Evolutionary conservation across 192 early-diverging fungal species (phyloP), one percentile per base, ranked within the genome.

Genomic region (Coemansia sp.): DNA sequence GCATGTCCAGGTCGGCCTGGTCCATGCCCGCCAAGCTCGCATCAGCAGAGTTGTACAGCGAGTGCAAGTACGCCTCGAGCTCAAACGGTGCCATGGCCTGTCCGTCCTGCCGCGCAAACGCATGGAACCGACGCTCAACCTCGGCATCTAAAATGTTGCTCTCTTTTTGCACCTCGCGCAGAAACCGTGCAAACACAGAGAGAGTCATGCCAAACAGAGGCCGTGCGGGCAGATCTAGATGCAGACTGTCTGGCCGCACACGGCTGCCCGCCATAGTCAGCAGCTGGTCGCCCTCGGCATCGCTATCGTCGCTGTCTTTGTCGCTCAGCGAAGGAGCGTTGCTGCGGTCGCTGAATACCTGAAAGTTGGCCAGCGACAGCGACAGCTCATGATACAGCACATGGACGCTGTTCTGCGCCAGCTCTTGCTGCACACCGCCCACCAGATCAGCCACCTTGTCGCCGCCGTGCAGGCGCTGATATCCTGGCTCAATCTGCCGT

Each of bases 1-100:
- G 88, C 58, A 79, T 80, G 59, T 79, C 76, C 76, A 79, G 75
- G 62, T 76, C 61, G 27, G 52, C 56, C 54, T 35, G 26, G 21
- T 52, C 59, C 45, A 22, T 35, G 17, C 11, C 17, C 16, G 62
- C 8, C 17, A 25, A 3, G 2, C 6, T 8, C 10, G 58, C 58
- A 37, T 58, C 56, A 6, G 70, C 8, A n/a, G 64, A 64, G 55
- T 81, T 81, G 63, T 66, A 74, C 10, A 26, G 63, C 10, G 78
- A 81, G 23, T 69, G 35, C 51, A 75, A 52, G 37, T 81, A 81
- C 14, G 69, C 78, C 45, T 81, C 78, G 26, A 81, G 61, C 60
- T 72, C 78, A 35, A 70, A 81, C 14, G 72, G 57, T 8, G 65
- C 56, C 78, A 81, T 74, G 16, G 60, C 39, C 21, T 72, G 58